phyloP scores from a whole-genome alignment of 2,329 filamentous ascomycete species.

The Ophiostoma angusticollis region DNA sequence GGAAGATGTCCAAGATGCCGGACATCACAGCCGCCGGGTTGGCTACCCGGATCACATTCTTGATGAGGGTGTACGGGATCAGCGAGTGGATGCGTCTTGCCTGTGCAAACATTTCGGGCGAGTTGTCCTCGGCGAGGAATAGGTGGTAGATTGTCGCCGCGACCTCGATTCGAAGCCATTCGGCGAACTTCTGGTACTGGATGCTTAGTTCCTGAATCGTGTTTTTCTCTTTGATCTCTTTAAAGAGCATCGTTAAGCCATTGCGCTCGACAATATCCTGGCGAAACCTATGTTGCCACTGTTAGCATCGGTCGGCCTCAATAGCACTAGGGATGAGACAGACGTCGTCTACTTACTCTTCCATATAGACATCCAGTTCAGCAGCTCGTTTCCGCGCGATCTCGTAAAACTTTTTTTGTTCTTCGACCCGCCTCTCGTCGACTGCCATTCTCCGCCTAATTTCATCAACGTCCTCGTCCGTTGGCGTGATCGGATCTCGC shows the following conservation, averaged over 20 bases:
- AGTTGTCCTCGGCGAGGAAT: slow-evolving; percentile 96
- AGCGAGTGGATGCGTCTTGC: slow-evolving; percentile 88
- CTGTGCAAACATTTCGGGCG: slow-evolving; percentile 88
- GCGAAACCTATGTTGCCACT: slow-evolving; percentile 36
- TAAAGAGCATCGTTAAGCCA: slow-evolving; percentile 82
- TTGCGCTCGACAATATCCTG: slow-evolving; percentile 58
- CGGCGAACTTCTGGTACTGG: slow-evolving; percentile 95
- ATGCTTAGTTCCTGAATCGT: slow-evolving; percentile 79
- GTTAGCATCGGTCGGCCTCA: slow-evolving; percentile 8
- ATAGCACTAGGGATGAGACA: background rate
- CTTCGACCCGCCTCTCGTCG: slow-evolving; percentile 78
- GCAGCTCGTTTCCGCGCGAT: slow-evolving; percentile 81
- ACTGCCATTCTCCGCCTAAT: slow-evolving; percentile 67
- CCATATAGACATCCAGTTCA: slow-evolving; percentile 96
- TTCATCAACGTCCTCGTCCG: slow-evolving; percentile 73
- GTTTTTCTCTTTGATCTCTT: slow-evolving; percentile 82
- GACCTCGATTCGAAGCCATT: slow-evolving; percentile 95
- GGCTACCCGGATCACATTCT: slow-evolving; percentile 92
- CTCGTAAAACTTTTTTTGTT: slow-evolving; percentile 91
- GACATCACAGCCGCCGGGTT: slow-evolving; percentile 97
- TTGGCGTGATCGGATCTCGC: slow-evolving; percentile 55
- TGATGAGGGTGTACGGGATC: slow-evolving; percentile 83
- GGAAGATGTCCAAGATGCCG: slow-evolving; percentile 85
- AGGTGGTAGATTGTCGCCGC: slow-evolving; percentile 94
- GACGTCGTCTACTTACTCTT: slow-evolving; percentile 51